A percentile compares a stretch with the other conserved stretches of the same genome.
phyloP scores from a whole-genome alignment of 169 alveolate genomes.

The Plasmodium coatneyi region DNA sequence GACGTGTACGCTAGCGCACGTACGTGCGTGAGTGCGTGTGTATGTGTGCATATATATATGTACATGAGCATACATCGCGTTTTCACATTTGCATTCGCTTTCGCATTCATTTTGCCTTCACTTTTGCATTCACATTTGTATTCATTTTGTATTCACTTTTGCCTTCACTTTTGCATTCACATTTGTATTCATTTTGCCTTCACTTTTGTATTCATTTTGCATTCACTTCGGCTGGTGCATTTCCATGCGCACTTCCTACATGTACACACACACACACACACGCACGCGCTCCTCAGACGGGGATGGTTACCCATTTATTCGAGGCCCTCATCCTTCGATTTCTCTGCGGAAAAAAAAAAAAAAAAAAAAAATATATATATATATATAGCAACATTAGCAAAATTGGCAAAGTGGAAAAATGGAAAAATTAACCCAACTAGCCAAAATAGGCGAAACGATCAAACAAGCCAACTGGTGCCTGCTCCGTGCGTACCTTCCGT shows the following conservation, averaged over 20 bases:
- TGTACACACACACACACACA: background rate
- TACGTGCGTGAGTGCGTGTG: background rate
- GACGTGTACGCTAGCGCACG: background rate
- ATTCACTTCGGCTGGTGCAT: background rate
- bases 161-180: background rate
- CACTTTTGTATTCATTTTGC: background rate
- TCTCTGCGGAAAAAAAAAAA: constrained; percentile 5
- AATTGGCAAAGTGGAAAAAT: background rate
- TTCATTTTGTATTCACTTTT: too few species aligned
- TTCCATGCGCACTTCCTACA: background rate
- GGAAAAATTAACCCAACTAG: background rate
- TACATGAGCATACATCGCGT: background rate
- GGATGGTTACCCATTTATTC: constrained; percentile 13
- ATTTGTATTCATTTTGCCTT: background rate
- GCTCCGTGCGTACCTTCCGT: constrained; percentile 33
- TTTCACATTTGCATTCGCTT: background rate
- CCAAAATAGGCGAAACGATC: background rate
- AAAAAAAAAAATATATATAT: background rate
- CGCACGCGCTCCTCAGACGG: constrained; percentile 9
- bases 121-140: too few species aligned
- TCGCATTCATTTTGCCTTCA: background rate
- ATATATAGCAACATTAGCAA: background rate
- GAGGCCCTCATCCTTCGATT: constrained; percentile 69
- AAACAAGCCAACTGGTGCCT: background rate
- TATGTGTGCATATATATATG: background rate